Evolutionary conservation across 768 basidiomycete genomes (phyloP), one percentile per base, ranked within the genome.

Genomic region (Calocera viscosa): DNA sequence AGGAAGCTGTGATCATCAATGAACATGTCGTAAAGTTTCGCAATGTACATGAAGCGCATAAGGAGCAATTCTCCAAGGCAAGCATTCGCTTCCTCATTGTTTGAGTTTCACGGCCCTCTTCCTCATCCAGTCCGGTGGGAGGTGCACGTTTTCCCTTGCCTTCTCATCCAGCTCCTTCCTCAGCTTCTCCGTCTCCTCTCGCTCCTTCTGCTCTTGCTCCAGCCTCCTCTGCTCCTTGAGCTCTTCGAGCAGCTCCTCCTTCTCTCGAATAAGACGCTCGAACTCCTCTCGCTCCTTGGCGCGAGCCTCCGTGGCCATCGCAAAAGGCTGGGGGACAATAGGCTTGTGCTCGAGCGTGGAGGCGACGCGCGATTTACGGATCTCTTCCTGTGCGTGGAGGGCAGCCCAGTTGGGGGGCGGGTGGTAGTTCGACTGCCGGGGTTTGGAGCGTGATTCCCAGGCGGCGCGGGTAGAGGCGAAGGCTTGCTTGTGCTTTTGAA

Each of bases 81-180:
- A n/a, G 39, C 39, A 40, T 19, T 40, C 39, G 19, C 39, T 10
- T 19, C 10, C 43, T 47, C 43, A 47, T 19, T 17, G 19, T 24
- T 19, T 60, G 26, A 60, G 30, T 26, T 60, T 26, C 53, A 28
- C 53, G 14, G 14, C 30, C 53, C 53, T 60, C 53, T 19, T 60
- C 53, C 53, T 60, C 53, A 60, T 60, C 53, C 53, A 60, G 14
- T 32, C 53, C 11, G 53, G 53, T 10, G 30, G 14, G 10, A 28
- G 14, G 30, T 60, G 53, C 53, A 60, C 53, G 5, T 19, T 60
- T 26, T 19, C 53, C 53, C 26, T 26, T 2, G 30, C 30, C 11
- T 28, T 60, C 24, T 28, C 53, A 26, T 60, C 53, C 53, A 60
- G 30, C 53, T 60, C 53, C 53, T 26, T 14, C 53, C 53, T 60